These are phyloP conservation scores for Encephalitozoon hellem DNA, from an alignment of 371 early-diverging fungal species.

Conservation along the genomic window DNA sequence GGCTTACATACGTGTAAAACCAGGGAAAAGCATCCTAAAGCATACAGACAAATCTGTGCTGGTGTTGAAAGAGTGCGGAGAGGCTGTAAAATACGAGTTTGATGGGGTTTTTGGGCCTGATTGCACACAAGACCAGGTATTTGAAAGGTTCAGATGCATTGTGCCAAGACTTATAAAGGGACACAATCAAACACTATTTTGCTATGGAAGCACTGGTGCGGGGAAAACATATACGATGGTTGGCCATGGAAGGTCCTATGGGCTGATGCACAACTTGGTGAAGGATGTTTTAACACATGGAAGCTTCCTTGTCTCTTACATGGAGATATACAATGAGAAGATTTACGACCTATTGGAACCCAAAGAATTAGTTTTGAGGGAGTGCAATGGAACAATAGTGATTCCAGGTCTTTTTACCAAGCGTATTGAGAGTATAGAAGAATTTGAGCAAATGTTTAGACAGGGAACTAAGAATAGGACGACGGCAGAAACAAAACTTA, in stretches of 20 bases:
- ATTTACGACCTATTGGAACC: constrained; percentile 22
- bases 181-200: constrained; percentile 63
- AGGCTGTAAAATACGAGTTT: constrained; percentile 17
- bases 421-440: constrained; percentile 61
- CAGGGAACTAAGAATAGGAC: constrained; percentile 31
- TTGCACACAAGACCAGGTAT: neutral
- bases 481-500: constrained; percentile 37
- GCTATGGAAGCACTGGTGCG: constrained; percentile 67
- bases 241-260: constrained; percentile 56
- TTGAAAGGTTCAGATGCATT: constrained; percentile 4
- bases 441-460: constrained; percentile 59
- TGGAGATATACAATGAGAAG: constrained; percentile 57
- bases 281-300: constrained; percentile 29
- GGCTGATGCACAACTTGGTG: constrained; percentile 19
- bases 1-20: constrained; percentile 28
- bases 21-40: neutral
- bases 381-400: constrained; percentile 62
- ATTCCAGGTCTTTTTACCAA: constrained; percentile 60
- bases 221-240: constrained; percentile 68
- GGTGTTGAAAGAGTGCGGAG: neutral
- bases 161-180: constrained; percentile 10
- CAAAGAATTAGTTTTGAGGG: constrained; percentile 60
- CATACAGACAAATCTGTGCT: constrained; percentile 5
- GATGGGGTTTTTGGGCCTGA: constrained; percentile 24
- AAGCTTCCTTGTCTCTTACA: constrained; percentile 32